Conservation (phyloP, 2,329 filamentous ascomycete genomes). For the Colletotrichum neosansevieriae region DNA sequence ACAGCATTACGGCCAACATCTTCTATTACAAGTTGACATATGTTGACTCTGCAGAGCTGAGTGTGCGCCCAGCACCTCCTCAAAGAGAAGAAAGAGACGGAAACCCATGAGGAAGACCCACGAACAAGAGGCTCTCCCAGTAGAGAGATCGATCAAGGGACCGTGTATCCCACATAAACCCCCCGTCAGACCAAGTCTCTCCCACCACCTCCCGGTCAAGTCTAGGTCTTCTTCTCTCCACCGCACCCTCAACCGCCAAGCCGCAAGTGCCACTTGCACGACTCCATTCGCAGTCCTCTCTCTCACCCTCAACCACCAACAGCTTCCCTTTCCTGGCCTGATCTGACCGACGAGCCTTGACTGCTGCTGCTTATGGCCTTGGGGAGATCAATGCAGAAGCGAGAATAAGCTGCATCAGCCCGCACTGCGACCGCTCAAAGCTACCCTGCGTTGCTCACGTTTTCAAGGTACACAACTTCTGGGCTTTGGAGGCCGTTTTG, state of each 20-base stretch:
- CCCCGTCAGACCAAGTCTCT: constrained; percentile 19
- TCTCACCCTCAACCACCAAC: constrained; percentile 1
- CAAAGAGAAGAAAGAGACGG: constrained; percentile 9
- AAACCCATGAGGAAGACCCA: constrained; percentile 7
- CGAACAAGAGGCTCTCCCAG: background rate
- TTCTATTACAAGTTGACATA: constrained; percentile 3
- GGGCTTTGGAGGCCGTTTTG: background rate
- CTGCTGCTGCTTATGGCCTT: constrained; percentile 27
- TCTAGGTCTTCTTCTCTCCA: constrained; percentile 3
- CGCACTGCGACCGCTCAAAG: constrained; percentile 33
- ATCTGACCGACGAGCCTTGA: constrained; percentile 24
- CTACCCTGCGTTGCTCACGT: constrained; percentile 20
- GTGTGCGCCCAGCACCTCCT: constrained; percentile 19
- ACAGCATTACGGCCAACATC: background rate
- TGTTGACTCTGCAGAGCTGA: constrained; percentile 20
- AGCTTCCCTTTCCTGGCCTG: constrained; percentile 31
- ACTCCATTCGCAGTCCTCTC: constrained; percentile 37
- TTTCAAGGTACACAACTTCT: constrained; percentile 24
- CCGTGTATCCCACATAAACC: constrained; percentile 20
- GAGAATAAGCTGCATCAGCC: constrained; percentile 40
- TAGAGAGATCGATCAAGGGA: constrained; percentile 19
- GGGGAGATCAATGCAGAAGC: constrained; percentile 36
- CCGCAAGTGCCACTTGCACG: constrained; percentile 27
- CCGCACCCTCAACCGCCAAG: constrained; percentile 29
- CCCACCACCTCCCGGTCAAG: constrained; percentile 17